Evolutionary conservation across 441 rosid genomes (phyloP).

Genomic region (Populus hybrid): DNA sequence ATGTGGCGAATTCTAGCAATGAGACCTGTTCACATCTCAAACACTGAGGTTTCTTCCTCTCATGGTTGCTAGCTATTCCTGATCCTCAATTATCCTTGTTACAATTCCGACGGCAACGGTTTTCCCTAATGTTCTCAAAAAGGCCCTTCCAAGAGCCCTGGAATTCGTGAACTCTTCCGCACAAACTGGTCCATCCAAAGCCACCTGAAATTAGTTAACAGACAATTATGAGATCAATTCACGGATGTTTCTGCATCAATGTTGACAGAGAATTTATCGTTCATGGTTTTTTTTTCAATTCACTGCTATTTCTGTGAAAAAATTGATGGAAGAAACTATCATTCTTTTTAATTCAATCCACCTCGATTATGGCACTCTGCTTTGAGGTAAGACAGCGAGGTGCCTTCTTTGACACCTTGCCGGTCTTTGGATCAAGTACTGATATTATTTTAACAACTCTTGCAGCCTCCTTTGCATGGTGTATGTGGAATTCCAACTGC

Average conservation of each 20-base stretch:
- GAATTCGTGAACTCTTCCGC: conserved; percentile 67
- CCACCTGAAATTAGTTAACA: conserved; percentile 46
- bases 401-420: conserved; percentile 67
- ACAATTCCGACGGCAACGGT: conserved; percentile 83
- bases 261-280: too few relatives aligned
- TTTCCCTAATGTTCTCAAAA: conserved; percentile 72
- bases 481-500: conserved; percentile 93
- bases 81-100: conserved; percentile 59
- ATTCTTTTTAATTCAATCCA: conserved; percentile 22
- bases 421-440: conserved; percentile 83
- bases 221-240: not conserved
- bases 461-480: conserved; percentile 88
- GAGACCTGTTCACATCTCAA: not conserved
- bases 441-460: conserved; percentile 59
- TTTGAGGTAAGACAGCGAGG: conserved; percentile 79
- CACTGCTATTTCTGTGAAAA: not conserved
- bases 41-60: not conserved
- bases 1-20: not conserved
- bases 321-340: not conserved
- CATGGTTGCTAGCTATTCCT: not conserved
- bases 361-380: conserved; percentile 89
- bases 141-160: conserved; percentile 86
- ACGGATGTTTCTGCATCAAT: too few relatives aligned
- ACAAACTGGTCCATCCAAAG: conserved; percentile 61
- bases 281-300: not conserved